Evolutionary conservation across 140 eudicot genomes (phyloP), one percentile per base, ranked within the genome.

Genomic region (Flaveria floridana): DNA sequence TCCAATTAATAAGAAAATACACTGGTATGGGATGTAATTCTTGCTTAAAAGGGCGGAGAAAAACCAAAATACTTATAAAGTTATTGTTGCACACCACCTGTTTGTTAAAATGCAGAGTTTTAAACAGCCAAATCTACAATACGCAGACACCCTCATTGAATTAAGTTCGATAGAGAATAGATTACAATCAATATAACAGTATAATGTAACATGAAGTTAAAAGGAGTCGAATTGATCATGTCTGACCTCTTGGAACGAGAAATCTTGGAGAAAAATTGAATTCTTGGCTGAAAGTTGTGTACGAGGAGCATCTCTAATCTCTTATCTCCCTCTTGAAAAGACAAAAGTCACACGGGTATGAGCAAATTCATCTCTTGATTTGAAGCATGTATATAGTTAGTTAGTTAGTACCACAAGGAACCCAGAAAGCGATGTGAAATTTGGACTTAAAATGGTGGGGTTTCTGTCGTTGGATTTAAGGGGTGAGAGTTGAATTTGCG

Each of bases 181-280:
- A 51, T 34, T 15, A 34, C 10, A 76, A 37, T 34, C 21, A 52
- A 52, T 52, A 65, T 21, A 19, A 16, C 15, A 0, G 61, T 53
- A 28, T 51, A 6, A 7, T 28, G 64, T 7, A 34, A 51, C 6
- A 76, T 65, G 71, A 37, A 65, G 53, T 7, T 51, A 3, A 53
- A 34, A 25, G 5, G 63, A 65, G 12, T 44, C 3, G 14, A 44
- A 9, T 7, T 44, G 50, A 19, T 18, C 65, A 50, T 47, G 39
- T 41, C 71, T 66, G 68, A 85, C 93, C 93, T 87, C 62, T 68
- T 72, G 47, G 71, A 70, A 48, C 57, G 83, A 74, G 83, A 85
- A 79, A 68, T 62, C 68, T 4, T 70, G 20, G 62, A 64, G 56
- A 50, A 28, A 41, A 18, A 7, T 19, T 69, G 80, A 75, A 62